Evolutionary conservation across 2,329 filamentous ascomycete species (phyloP).

Genomic region (Sporothrix phasma): DNA sequence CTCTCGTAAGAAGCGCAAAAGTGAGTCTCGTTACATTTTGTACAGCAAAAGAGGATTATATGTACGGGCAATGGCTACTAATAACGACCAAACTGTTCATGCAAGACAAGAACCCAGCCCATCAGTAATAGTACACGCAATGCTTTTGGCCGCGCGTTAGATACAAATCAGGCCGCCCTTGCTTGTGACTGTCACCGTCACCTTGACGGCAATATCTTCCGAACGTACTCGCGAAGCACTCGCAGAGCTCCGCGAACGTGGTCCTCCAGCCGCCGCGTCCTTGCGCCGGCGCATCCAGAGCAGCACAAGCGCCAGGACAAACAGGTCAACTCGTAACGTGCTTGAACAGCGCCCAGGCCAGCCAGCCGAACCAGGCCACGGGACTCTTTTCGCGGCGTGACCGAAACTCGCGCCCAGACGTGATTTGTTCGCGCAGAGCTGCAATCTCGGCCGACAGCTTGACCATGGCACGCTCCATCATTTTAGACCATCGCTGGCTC

Average conservation of each 20-base stretch:
- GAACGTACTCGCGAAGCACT: conserved; percentile 47
- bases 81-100: not conserved
- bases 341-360: conserved; percentile 58
- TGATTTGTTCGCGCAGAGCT: conserved; percentile 82
- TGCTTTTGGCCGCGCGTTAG: not conserved
- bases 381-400: conserved; percentile 54
- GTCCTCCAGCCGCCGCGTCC: conserved; percentile 62
- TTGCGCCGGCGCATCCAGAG: conserved; percentile 63
- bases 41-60: not conserved
- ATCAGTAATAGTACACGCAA: not conserved
- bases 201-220: conserved; percentile 48
- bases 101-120: not conserved
- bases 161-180: not conserved
- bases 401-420: conserved; percentile 61
- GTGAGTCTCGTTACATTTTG: not conserved
- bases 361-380: conserved; percentile 60
- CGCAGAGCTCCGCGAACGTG: conserved; percentile 56
- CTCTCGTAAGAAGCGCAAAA: too few species aligned
- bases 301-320: conserved; percentile 55
- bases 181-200: conserved; percentile 26
- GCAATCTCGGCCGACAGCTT: conserved; percentile 89
- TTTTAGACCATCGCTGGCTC: conserved; percentile 52
- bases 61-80: not conserved
- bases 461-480: conserved; percentile 76
- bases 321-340: conserved; percentile 64